Conservation (phyloP, 257 asterid genomes). For the Fraxinus americana region DNA sequence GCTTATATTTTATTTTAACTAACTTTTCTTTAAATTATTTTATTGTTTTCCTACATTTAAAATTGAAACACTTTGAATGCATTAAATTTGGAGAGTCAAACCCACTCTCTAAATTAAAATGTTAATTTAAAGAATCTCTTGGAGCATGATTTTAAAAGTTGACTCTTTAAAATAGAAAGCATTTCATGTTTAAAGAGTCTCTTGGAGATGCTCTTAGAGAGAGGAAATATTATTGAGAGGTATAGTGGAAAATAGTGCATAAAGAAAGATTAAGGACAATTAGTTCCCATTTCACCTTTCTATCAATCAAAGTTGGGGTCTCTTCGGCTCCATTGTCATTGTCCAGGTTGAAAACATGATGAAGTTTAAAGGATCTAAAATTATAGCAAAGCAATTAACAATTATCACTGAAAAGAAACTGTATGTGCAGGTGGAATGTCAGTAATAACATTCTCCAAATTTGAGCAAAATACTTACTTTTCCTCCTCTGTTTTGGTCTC, state of each 20-base stretch:
- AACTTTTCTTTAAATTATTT: too few relatives aligned
- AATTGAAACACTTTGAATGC: too few relatives aligned
- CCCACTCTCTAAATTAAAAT: too few relatives aligned
- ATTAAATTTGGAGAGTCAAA: too few relatives aligned
- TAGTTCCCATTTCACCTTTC: conserved; percentile 59
- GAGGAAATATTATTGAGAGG: neutral
- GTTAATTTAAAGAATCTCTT: too few relatives aligned
- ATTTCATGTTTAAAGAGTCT: too few relatives aligned
- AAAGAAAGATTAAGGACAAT: neutral
- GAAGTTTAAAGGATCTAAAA: conserved; percentile 73
- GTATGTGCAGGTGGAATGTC: conserved; percentile 19
- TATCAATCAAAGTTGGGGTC: conserved; percentile 92
- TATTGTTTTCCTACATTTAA: too few relatives aligned
- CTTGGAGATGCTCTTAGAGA: too few relatives aligned
- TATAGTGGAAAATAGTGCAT: neutral
- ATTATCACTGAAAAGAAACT: conserved; percentile 21
- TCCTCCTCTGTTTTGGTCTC: conserved; percentile 90
- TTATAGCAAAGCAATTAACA: conserved; percentile 19
- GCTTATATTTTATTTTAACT: too few relatives aligned
- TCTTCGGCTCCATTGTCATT: conserved; percentile 98
- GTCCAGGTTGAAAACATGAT: conserved; percentile 88
- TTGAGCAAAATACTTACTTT: conserved; percentile 44
- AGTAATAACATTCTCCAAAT: conserved; percentile 3
- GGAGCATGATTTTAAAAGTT: too few relatives aligned
- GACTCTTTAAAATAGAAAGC: too few relatives aligned